These are phyloP conservation scores for Pichia norvegensis DNA, from an alignment of 1,139 yeast genomes.

Conservation along the genomic window DNA sequence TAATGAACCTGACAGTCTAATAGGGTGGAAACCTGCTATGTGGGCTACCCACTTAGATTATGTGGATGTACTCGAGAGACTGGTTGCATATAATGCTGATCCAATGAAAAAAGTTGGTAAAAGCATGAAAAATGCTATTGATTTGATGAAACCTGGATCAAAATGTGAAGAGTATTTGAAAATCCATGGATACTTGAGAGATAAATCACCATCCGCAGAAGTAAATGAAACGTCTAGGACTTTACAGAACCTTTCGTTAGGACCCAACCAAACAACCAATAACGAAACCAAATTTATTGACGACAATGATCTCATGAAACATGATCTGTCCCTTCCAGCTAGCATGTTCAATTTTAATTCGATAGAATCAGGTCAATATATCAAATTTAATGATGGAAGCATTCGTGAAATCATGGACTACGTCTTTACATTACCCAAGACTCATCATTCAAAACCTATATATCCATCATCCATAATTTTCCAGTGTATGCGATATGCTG, in stretches of 20 bases:
- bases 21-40: slow-evolving; percentile 41
- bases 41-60: slow-evolving; percentile 39
- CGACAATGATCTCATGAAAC: slow-evolving; percentile 21
- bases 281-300: slow-evolving; percentile 21
- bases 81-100: slow-evolving; percentile 35
- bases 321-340: slow-evolving; percentile 12
- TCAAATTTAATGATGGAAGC: slow-evolving; percentile 60
- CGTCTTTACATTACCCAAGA: slow-evolving; percentile 41
- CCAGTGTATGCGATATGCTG: slow-evolving; percentile 61
- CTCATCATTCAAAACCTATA: slow-evolving; percentile 45
- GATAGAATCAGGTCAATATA: slow-evolving; percentile 39
- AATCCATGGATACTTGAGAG: slow-evolving; percentile 30
- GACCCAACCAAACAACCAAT: neutral
- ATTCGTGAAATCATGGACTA: slow-evolving; percentile 54
- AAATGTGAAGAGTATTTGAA: slow-evolving; percentile 32
- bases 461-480: slow-evolving; percentile 62
- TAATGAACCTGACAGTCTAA: slow-evolving; percentile 31
- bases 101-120: slow-evolving; percentile 29
- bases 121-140: slow-evolving; percentile 32
- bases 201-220: neutral
- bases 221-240: neutral
- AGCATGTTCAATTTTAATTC: slow-evolving; percentile 41
- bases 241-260: neutral
- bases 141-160: slow-evolving; percentile 32
- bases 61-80: slow-evolving; percentile 29